A percentile compares a stretch with the other conserved stretches of the same genome.
phyloP scores from a whole-genome alignment of 495 filamentous ascomycete genomes.

The Daldinia concentrica region DNA sequence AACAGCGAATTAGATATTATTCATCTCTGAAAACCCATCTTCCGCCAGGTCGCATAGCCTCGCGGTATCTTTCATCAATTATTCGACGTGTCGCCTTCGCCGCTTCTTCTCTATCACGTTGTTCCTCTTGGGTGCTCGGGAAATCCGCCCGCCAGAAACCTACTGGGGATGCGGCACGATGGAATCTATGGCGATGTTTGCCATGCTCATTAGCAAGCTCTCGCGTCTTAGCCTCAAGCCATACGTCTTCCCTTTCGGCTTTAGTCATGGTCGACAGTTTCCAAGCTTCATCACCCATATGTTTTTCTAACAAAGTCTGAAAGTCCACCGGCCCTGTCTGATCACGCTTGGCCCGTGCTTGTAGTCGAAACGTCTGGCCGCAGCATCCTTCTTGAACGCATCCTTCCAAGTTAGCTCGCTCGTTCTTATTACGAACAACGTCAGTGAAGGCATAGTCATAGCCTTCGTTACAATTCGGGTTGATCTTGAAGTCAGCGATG shows the following conservation, averaged over 20 bases:
- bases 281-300: conserved; percentile 68
- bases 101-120: conserved; percentile 69
- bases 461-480: conserved; percentile 76
- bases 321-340: conserved; percentile 54
- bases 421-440: conserved; percentile 75
- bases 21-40: conserved; percentile 86
- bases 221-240: conserved; percentile 73
- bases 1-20: conserved; percentile 44
- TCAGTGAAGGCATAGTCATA: conserved; percentile 77
- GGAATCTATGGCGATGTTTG: conserved; percentile 78
- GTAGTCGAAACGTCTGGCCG: conserved; percentile 72
- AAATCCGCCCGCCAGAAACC: conserved; percentile 93
- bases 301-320: conserved; percentile 67
- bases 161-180: conserved; percentile 74
- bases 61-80: conserved; percentile 77
- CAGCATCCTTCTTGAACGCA: conserved; percentile 83
- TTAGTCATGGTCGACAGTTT: conserved; percentile 57
- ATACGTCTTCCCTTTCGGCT: conserved; percentile 62
- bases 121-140: conserved; percentile 81
- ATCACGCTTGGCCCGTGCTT: conserved; percentile 62
- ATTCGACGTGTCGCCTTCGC: conserved; percentile 64
- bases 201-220: conserved; percentile 76
- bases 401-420: conserved; percentile 78
- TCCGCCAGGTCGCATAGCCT: conserved; percentile 80
- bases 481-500: conserved; percentile 83